phyloP scores from a whole-genome alignment of 768 basidiomycete genomes.

The Mycena haematopus region DNA sequence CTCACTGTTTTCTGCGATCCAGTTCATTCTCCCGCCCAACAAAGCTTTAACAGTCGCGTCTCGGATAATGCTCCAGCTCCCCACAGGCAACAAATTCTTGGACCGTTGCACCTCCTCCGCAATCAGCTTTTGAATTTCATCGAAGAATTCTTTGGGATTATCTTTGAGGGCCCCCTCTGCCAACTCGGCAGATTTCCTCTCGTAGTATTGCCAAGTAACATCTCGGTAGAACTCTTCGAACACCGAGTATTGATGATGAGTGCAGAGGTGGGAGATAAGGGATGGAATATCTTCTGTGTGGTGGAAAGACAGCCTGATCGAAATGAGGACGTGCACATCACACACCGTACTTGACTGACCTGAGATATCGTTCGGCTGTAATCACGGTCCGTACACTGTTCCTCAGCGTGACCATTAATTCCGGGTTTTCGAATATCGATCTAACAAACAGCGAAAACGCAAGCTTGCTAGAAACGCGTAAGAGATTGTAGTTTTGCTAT shows the following conservation, averaged over 20 bases:
- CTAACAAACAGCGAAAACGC: constrained; percentile 60
- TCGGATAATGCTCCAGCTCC: constrained; percentile 56
- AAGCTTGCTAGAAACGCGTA: constrained; percentile 49
- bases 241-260: constrained; percentile 61
- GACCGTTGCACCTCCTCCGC: constrained; percentile 65
- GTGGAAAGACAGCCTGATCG: constrained; percentile 43
- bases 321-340: constrained; percentile 31
- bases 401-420: constrained; percentile 51
- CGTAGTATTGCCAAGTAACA: constrained; percentile 59
- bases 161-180: constrained; percentile 42
- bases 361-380: constrained; percentile 56
- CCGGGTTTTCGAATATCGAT: constrained; percentile 55
- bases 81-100: constrained; percentile 54
- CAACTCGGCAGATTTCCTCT: constrained; percentile 51
- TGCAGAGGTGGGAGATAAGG: constrained; percentile 64
- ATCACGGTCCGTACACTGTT: constrained; percentile 58
- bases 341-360: constrained; percentile 33
- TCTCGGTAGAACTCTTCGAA: constrained; percentile 66
- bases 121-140: constrained; percentile 50
- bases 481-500: not conserved
- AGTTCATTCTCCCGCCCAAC: constrained; percentile 49
- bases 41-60: constrained; percentile 61
- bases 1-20: constrained; percentile 44
- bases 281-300: constrained; percentile 42
- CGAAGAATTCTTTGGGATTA: constrained; percentile 61